Evolutionary conservation across 2,329 filamentous ascomycete species (phyloP).

Genomic region (Lizonia empirigonia): DNA sequence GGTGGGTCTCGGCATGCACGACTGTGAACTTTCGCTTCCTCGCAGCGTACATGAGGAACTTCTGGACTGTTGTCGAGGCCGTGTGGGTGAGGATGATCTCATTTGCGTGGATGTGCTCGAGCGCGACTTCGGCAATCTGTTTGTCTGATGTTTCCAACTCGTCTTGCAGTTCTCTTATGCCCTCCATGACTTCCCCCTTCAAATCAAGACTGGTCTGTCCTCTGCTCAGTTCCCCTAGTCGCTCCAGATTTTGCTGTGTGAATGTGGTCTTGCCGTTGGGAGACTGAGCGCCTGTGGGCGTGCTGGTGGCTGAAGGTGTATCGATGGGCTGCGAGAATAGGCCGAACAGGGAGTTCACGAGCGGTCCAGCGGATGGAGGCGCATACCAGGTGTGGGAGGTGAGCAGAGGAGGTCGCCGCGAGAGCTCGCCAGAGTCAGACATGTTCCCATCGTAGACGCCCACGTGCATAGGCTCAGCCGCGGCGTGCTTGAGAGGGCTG

Average conservation of each 20-base stretch:
- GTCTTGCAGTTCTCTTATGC: slow-evolving; percentile 94
- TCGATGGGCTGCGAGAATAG: slow-evolving; percentile 75
- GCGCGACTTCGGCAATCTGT: slow-evolving; percentile 85
- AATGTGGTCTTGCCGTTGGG: slow-evolving; percentile 52
- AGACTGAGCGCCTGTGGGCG: slow-evolving; percentile 59
- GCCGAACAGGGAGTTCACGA: slow-evolving; percentile 80
- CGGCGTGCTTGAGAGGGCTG: slow-evolving; percentile 54
- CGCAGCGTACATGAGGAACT: slow-evolving; percentile 85
- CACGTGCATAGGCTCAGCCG: slow-evolving; percentile 43
- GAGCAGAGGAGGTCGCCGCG: slow-evolving; percentile 64
- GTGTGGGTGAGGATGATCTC: slow-evolving; percentile 91
- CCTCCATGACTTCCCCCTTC: slow-evolving; percentile 88
- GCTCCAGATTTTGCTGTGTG: slow-evolving; percentile 43
- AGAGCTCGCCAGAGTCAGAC: slow-evolving; percentile 44
- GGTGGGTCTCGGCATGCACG: slow-evolving; percentile 76
- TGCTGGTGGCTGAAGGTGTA: slow-evolving; percentile 51
- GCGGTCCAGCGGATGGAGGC: slow-evolving; percentile 56
- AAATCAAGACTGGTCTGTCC: slow-evolving; percentile 65
- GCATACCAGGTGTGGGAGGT: slow-evolving; percentile 68
- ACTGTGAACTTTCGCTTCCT: slow-evolving; percentile 91
- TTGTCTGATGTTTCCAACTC: slow-evolving; percentile 92
- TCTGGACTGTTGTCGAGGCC: slow-evolving; percentile 84
- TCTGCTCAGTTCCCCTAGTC: slow-evolving; percentile 49
- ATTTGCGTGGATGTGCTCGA: slow-evolving; percentile 90
- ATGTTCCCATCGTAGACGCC: slow-evolving; percentile 37